Conservation (phyloP, 1,284 basidiomycete species). For the Inonotus hispidus region DNA sequence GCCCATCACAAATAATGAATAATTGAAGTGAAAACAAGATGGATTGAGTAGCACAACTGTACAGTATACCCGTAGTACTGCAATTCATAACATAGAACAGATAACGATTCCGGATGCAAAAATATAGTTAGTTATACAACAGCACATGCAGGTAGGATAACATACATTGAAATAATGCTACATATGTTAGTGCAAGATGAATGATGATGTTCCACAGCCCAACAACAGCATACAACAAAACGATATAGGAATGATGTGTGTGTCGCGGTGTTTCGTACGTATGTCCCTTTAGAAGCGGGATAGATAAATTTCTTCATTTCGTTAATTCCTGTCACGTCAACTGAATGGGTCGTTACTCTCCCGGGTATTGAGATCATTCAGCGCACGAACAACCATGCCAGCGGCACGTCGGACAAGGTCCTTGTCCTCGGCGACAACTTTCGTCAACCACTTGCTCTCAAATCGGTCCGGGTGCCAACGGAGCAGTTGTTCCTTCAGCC, state of each 20-base stretch:
- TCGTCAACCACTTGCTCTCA: constrained; percentile 37
- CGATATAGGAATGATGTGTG: background rate
- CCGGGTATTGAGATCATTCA: constrained; percentile 43
- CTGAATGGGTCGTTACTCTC: constrained; percentile 10
- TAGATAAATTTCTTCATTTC: background rate
- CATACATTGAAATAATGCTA: constrained; percentile 18
- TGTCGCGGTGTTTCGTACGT: no score
- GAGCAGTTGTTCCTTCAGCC: constrained; percentile 40
- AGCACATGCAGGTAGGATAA: constrained; percentile 12
- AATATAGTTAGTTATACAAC: constrained; percentile 15
- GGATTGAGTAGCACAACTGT: background rate
- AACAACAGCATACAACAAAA: no score
- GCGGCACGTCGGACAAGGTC: constrained; percentile 38
- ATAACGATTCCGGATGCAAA: background rate
- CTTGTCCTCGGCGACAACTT: constrained; percentile 39
- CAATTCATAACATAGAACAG: background rate
- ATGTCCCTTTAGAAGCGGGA: background rate
- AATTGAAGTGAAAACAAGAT: background rate
- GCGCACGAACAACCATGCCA: constrained; percentile 41
- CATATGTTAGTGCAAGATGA: constrained; percentile 15
- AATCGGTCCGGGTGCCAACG: constrained; percentile 40
- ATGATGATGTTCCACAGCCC: background rate
- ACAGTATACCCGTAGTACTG: background rate
- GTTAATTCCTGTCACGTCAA: background rate
- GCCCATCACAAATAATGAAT: background rate